Base-by-base conservation (phyloP, 768 basidiomycete species). In the Mycena latifolia region DNA sequence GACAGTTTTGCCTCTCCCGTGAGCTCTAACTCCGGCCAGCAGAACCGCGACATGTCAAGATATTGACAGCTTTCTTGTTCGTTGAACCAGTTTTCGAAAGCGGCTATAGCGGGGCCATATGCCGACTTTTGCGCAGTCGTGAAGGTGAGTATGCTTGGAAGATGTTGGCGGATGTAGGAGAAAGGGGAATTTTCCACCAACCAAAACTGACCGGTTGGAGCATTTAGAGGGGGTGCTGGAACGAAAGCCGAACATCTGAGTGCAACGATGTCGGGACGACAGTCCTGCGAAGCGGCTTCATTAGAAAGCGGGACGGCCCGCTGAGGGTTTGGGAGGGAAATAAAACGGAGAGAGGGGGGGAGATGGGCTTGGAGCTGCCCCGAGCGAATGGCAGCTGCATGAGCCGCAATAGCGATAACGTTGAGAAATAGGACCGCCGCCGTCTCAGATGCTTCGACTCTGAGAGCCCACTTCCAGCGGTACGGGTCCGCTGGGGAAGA, bases 381-480 rank as follows among this genome's bases (percentile, higher is more conserved):
- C 24, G 33, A 39, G 37, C 63, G 63, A 51, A 64, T 48, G 2
- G 55, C 15, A n/a, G 63, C 63, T 57, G 55, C 63, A 35, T 56
- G 53, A 48, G 55, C 55, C 3, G 55, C 54, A 39, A 64, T 64
- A 17, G 63, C 53, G 39, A 64, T 48, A 7, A 56, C 55, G 28
- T 64, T 64, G 3, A 64, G 31, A 28, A 64, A 64, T 7, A 64
- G 9, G 6, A 55, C 55, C 39, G 55, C n/a, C 22, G n/a, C 39
- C 29, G 22, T 17, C 48, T 64, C 63, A 31, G 63, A 57, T 15
- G 55, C 55, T 27, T 57, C 24, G 39, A 31, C 22, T n/a, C 35
- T 27, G 8, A 64, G 55, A 31, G 27, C 15, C 63, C 63, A 64
- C 39, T 48, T 57, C 63, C 63, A 64, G 29, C 31, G 41, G 55